Conservation (phyloP, 768 basidiomycete genomes). For the Cystofilobasidium ferigula region DNA sequence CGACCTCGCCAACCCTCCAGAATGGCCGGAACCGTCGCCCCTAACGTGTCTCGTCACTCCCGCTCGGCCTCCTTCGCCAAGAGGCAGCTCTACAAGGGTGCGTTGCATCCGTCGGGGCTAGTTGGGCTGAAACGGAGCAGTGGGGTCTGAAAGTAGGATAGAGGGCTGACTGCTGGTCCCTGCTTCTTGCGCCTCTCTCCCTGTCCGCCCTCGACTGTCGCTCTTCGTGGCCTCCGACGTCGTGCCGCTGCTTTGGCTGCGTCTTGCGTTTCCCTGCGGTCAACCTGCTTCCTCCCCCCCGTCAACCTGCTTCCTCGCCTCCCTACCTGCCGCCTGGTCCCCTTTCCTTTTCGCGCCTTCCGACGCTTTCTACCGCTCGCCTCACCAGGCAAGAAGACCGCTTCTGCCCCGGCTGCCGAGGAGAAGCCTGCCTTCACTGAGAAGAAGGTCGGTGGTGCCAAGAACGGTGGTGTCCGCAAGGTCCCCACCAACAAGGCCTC, state of each 20-base stretch:
- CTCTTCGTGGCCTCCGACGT: not conserved
- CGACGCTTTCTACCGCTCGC: not conserved
- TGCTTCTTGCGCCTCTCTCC: not conserved
- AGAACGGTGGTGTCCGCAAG: conserved; percentile 79
- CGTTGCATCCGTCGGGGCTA: conserved; percentile 24
- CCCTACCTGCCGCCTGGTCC: not conserved
- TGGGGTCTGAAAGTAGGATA: not conserved
- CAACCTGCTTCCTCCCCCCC: not conserved
- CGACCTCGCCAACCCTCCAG: not conserved
- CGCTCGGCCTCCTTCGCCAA: conserved; percentile 68
- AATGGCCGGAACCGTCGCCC: conserved; percentile 50
- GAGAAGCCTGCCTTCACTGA: conserved; percentile 61
- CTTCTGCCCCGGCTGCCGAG: conserved; percentile 51
- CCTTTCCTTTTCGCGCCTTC: not conserved
- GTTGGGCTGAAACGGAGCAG: not conserved
- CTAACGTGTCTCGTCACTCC: conserved; percentile 69
- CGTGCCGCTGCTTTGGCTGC: not conserved
- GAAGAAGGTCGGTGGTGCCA: conserved; percentile 64
- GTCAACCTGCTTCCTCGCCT: not conserved
- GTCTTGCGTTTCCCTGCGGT: too few species aligned
- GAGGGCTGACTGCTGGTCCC: not conserved
- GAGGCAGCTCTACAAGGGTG: conserved; percentile 73
- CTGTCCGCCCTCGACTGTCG: not conserved
- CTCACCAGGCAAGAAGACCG: conserved; percentile 45
- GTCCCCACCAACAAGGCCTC: conserved; percentile 76